Evolutionary conservation across 2,329 filamentous ascomycete species (phyloP), one percentile per base, ranked within the genome.

Genomic region (Cytospora paraplurivora): DNA sequence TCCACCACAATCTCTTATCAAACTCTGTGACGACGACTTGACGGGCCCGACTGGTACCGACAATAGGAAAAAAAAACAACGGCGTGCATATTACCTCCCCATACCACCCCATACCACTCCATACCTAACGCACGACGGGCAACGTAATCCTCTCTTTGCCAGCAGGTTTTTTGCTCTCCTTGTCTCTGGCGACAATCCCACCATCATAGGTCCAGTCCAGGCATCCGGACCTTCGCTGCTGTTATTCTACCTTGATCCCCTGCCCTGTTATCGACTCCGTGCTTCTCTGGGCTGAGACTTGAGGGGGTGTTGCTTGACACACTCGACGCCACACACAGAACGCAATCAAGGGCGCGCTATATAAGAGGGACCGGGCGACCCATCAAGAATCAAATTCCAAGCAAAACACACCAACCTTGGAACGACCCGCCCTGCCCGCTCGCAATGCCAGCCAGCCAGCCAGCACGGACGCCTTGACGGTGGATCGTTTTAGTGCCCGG

Each of bases 241-340:
- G 8, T 37, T 2, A 37, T 37, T 37, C 2, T 6, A 37, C 35
- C 15, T 53, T 32, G 3, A 21, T 41, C 15, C 51, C 27, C 35
- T 33, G 19, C 41, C 11, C n/a, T 52, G 21, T 38, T 17, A 19
- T 44, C 19, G 27, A 37, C 33, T 34, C 41, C n/a, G 38, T 60
- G 52, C 52, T 54, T 47, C 47, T 33, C 41, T 53, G 35, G 53
- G 57, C 54, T 64, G 62, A 64, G 62, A 64, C 62, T 51, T n/a
- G 53, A 61, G 27, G 37, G 38, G 27, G 27, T 27, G 27, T 27
- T 13, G 53, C 27, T 44, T 56, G 44, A 61, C 47, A 37, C 38
- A 17, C 38, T 7, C 6, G 38, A 7, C 44, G 10, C 47, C 12
- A 15, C 47, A 50, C 10, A 21, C 37, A 47, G 10, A n/a, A 15